Conservation (phyloP, 208 protist genomes). For the Crithidia brevicula region DNA sequence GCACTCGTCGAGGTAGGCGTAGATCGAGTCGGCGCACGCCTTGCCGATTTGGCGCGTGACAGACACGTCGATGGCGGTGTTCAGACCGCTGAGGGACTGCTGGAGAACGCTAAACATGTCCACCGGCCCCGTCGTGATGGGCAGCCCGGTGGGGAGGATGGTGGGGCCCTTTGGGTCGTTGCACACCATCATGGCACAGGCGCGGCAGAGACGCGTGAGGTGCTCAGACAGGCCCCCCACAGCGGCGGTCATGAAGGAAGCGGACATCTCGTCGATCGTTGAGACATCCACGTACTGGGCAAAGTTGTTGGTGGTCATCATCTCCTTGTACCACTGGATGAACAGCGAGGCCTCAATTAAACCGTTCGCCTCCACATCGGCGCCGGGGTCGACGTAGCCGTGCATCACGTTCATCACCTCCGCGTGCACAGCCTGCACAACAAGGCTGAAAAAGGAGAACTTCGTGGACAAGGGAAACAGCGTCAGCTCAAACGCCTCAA, state of each 20-base stretch:
- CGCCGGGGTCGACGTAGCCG: slow-evolving; percentile 54
- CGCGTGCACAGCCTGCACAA: slow-evolving; percentile 68
- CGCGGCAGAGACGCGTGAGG: slow-evolving; percentile 72
- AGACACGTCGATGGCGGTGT: slow-evolving; percentile 60
- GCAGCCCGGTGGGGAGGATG: slow-evolving; percentile 57
- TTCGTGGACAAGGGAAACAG: slow-evolving; percentile 78
- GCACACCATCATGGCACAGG: slow-evolving; percentile 74
- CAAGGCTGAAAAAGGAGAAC: slow-evolving; percentile 79
- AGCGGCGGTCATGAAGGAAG: slow-evolving; percentile 72
- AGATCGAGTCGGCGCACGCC: slow-evolving; percentile 80
- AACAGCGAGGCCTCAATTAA: slow-evolving; percentile 87
- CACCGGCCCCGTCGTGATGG: slow-evolving; percentile 80
- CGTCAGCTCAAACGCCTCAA: slow-evolving; percentile 83
- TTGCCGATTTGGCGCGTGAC: slow-evolving; percentile 83
- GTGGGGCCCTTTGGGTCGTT: slow-evolving; percentile 58
- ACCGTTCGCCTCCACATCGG: slow-evolving; percentile 63
- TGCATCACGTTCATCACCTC: slow-evolving; percentile 82
- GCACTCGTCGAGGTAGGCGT: slow-evolving; percentile 80
- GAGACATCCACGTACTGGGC: slow-evolving; percentile 63
- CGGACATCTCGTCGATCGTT: slow-evolving; percentile 64
- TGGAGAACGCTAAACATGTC: slow-evolving; percentile 90
- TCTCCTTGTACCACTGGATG: slow-evolving; percentile 85
- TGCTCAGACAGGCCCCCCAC: slow-evolving; percentile 79
- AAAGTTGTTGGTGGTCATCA: slow-evolving; percentile 75
- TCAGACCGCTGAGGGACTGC: slow-evolving; percentile 78